phyloP scores from a whole-genome alignment of 345 rosid species.

The Erucastrum elatum region DNA sequence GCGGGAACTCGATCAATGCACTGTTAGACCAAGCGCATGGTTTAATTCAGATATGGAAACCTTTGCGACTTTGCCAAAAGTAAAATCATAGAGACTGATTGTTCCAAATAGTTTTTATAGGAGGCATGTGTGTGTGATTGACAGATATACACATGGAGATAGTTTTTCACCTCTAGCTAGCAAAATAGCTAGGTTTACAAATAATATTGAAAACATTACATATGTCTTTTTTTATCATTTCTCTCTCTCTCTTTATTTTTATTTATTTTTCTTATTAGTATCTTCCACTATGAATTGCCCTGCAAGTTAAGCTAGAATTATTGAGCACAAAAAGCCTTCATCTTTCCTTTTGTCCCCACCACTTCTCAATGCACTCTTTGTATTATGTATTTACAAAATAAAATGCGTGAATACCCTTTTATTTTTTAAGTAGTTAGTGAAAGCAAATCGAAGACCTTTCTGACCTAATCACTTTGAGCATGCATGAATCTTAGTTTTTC shows the following conservation, averaged over 20 bases:
- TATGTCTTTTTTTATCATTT: neutral
- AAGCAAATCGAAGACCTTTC: conserved; percentile 18
- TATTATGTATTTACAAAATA: neutral
- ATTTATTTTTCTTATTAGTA: neutral
- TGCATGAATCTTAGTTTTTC: conserved; percentile 17
- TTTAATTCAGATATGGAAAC: neutral
- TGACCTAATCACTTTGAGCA: conserved; percentile 2
- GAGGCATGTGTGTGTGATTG: neutral
- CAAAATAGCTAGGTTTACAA: neutral
- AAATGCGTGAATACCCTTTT: neutral
- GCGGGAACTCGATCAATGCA: neutral
- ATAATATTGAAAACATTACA: neutral
- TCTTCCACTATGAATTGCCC: conserved; percentile 33
- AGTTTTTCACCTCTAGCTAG: neutral
- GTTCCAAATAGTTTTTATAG: neutral
- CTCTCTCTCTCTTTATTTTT: neutral
- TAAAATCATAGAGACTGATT: neutral
- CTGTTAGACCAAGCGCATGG: neutral
- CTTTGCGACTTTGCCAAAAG: neutral
- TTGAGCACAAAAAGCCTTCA: conserved; percentile 36
- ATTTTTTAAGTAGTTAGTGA: neutral
- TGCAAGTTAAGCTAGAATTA: conserved; percentile 35
- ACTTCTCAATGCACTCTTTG: conserved; percentile 30
- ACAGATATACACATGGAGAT: neutral
- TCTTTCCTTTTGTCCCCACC: conserved; percentile 35